Evolutionary conservation across 2,329 filamentous ascomycete genomes (phyloP).

Genomic region (Colletotrichum nymphaeae): DNA sequence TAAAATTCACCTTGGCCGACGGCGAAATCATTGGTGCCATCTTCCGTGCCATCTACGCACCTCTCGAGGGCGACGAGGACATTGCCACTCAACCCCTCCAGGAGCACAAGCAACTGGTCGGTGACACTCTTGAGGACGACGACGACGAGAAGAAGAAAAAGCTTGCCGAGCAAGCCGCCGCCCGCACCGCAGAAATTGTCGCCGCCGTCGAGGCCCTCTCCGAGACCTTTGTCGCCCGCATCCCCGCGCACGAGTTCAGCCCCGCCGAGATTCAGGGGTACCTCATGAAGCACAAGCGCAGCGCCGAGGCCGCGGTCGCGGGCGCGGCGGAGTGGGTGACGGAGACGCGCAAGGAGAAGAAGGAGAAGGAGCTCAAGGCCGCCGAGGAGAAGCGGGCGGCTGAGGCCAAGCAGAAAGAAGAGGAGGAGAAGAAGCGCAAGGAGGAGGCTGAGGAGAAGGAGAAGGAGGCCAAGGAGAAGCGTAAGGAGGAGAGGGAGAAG

Average conservation of each 20-base stretch:
- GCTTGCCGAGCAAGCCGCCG: slow-evolving; percentile 46
- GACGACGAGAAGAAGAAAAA: slow-evolving; percentile 38
- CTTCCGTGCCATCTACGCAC: slow-evolving; percentile 69
- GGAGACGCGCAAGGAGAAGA: slow-evolving; percentile 61
- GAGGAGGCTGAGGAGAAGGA: slow-evolving; percentile 44
- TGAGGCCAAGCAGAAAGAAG: slow-evolving; percentile 49
- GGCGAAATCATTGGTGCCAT: slow-evolving; percentile 62
- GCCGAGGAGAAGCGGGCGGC: slow-evolving; percentile 53
- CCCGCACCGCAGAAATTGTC: slow-evolving; percentile 48
- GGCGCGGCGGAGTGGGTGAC: slow-evolving; percentile 61
- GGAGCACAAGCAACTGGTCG: neutral
- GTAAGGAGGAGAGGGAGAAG: slow-evolving; percentile 39
- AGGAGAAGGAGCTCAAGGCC: slow-evolving; percentile 55
- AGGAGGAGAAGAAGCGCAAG: slow-evolving; percentile 45
- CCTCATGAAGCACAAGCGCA: slow-evolving; percentile 66
- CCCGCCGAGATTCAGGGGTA: slow-evolving; percentile 71
- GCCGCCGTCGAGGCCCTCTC: slow-evolving; percentile 59
- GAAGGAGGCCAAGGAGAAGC: slow-evolving; percentile 40
- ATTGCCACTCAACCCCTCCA: neutral
- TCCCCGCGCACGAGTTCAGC: slow-evolving; percentile 68
- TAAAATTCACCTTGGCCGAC: slow-evolving; percentile 68
- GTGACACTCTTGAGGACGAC: neutral
- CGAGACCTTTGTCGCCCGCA: slow-evolving; percentile 57
- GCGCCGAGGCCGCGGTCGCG: slow-evolving; percentile 60
- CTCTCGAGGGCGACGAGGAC: slow-evolving; percentile 57